Conservation (phyloP, 306 rosid genomes). For the Mimosa bimucronata region DNA sequence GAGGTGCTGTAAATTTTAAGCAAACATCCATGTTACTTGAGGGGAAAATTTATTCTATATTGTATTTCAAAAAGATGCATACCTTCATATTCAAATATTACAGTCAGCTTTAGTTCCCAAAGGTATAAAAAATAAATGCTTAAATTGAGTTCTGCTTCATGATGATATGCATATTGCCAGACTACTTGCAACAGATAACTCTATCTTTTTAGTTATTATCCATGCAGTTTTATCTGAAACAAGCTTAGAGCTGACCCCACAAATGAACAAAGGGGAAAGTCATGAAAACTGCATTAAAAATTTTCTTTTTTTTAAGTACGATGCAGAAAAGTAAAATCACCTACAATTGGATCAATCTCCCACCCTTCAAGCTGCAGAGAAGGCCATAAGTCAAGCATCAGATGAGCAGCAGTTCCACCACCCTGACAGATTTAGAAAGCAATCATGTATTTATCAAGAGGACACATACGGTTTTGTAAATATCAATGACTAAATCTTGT, state of each 20-base stretch:
- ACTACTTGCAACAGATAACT: neutral
- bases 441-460: constrained; percentile 28
- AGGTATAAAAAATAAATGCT: neutral
- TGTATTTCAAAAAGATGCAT: constrained; percentile 14
- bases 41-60: neutral
- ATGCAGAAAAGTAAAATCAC: constrained; percentile 35
- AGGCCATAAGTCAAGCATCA: constrained; percentile 94
- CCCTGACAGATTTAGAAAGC: constrained; percentile 62
- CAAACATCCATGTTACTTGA: neutral
- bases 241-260: neutral
- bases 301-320: too few relatives aligned
- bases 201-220: neutral
- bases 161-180: too few relatives aligned
- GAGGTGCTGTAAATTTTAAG: neutral
- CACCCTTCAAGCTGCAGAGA: constrained; percentile 92
- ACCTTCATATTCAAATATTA: neutral
- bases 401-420: constrained; percentile 90
- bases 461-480: constrained; percentile 17
- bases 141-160: neutral
- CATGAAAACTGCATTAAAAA: constrained; percentile 11
- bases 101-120: neutral
- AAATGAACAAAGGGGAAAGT: neutral
- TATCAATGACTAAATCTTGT: constrained; percentile 9
- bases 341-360: constrained; percentile 91
- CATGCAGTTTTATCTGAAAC: neutral